phyloP scores from a whole-genome alignment of 2,329 filamentous ascomycete genomes.

The Aspergillus tubingensis region DNA sequence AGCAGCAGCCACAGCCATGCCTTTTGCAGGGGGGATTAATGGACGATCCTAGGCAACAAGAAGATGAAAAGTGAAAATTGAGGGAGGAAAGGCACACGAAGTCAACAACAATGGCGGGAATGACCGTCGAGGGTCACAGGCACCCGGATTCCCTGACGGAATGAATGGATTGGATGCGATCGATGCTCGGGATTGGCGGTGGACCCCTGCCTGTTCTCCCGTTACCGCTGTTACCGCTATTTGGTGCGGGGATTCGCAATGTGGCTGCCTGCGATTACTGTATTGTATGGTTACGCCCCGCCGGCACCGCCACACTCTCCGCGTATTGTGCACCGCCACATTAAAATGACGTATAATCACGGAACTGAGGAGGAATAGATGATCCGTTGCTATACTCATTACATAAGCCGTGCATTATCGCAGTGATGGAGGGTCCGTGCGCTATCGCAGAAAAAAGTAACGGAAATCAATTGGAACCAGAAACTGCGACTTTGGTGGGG shows the following conservation, averaged over 20 bases:
- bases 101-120: background rate
- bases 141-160: constrained; percentile 19
- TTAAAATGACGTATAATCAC: background rate
- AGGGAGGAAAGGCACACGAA: background rate
- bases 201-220: background rate
- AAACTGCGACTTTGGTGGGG: background rate
- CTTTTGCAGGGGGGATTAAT: background rate
- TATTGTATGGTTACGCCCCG: constrained; percentile 8
- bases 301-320: background rate
- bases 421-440: constrained; percentile 21
- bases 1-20: background rate
- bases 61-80: background rate
- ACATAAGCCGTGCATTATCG: constrained; percentile 16
- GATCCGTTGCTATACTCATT: background rate
- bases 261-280: constrained; percentile 10
- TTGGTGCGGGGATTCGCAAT: background rate
- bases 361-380: constrained; percentile 6
- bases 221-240: background rate
- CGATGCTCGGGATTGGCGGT: constrained; percentile 6
- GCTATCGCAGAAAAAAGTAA: constrained; percentile 23
- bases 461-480: constrained; percentile 1
- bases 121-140: constrained; percentile 13
- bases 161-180: background rate
- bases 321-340: constrained; percentile 1
- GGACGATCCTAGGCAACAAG: background rate